A percentile compares a stretch with the other conserved stretches of the same genome.
Conservation (phyloP, 129 eudicot genomes). For the Pulicaria dysenterica region DNA sequence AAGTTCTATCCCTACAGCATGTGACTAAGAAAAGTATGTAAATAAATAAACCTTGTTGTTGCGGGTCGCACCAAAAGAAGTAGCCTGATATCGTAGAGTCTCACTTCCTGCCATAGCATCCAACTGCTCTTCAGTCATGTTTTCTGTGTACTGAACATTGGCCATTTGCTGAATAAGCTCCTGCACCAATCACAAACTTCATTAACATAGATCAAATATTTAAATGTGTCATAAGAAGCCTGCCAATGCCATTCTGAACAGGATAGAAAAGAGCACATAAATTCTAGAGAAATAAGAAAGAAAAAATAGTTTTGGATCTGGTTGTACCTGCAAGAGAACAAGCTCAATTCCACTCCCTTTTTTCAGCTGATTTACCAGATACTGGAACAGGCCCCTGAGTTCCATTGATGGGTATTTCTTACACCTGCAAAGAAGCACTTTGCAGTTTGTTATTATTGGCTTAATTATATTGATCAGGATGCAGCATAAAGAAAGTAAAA, state of each 20-base stretch:
- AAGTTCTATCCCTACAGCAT: background rate
- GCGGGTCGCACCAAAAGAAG: slow-evolving; percentile 88
- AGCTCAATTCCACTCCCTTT: slow-evolving; percentile 98
- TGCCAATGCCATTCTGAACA: slow-evolving; percentile 8
- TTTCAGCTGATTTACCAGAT: slow-evolving; percentile 92
- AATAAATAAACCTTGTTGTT: slow-evolving; percentile 74
- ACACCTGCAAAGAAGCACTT: slow-evolving; percentile 58
- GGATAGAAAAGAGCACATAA: slow-evolving; percentile 1
- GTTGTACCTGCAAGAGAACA: slow-evolving; percentile 88
- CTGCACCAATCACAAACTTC: slow-evolving; percentile 42
- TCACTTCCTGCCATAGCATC: slow-evolving; percentile 99
- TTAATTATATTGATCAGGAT: slow-evolving; percentile 4
- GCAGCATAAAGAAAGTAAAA: background rate
- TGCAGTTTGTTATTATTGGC: slow-evolving; percentile 14
- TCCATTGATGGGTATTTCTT: slow-evolving; percentile 99
- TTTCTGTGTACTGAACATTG: slow-evolving; percentile 97
- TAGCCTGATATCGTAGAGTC: slow-evolving; percentile 88
- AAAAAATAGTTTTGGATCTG: slow-evolving; percentile 18
- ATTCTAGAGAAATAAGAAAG: background rate
- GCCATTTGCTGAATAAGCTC: slow-evolving; percentile 99
- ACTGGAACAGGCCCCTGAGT: slow-evolving; percentile 94
- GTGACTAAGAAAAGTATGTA: background rate
- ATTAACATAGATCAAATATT: background rate
- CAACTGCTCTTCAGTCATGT: slow-evolving; percentile 98
- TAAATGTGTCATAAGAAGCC: background rate